Percentiles rank a stretch among this genome's conserved stretches.
Evolutionary conservation across 345 rosid species (phyloP).

Genomic region (Hevea brasiliensis): DNA sequence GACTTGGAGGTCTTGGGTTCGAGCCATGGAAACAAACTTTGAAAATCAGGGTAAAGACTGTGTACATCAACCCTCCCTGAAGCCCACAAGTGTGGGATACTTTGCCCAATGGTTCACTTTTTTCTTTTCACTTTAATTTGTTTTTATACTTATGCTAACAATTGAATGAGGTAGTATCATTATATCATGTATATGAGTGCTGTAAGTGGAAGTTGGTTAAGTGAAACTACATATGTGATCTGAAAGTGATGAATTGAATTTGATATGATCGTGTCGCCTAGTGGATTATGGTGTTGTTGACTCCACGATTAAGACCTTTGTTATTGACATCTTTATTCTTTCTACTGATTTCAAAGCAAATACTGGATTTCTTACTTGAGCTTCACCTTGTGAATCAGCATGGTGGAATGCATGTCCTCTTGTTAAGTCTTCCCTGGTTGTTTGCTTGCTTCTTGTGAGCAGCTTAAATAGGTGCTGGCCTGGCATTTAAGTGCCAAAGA

Average conservation of each 20-base stretch:
- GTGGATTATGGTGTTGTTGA: neutral
- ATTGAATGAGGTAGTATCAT: slow-evolving; percentile 9
- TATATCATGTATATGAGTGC: neutral
- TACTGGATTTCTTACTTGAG: slow-evolving; percentile 34
- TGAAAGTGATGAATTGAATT: slow-evolving; percentile 1
- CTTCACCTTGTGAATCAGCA: slow-evolving; percentile 29
- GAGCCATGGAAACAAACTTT: no score
- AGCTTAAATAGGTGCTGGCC: slow-evolving; percentile 8
- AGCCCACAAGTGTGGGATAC: no score
- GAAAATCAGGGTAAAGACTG: no score
- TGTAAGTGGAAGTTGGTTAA: slow-evolving; percentile 1
- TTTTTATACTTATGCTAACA: neutral
- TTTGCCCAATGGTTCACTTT: no score
- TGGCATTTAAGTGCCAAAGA: slow-evolving; percentile 13
- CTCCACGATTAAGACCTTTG: slow-evolving; percentile 13
- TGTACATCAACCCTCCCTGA: no score
- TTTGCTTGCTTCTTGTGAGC: slow-evolving; percentile 20
- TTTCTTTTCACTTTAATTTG: neutral
- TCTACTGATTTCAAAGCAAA: slow-evolving; percentile 23
- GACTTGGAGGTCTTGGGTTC: no score
- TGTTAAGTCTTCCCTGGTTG: slow-evolving; percentile 17
- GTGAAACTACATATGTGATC: neutral
- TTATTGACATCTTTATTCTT: slow-evolving; percentile 20
- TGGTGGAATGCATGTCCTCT: slow-evolving; percentile 32
- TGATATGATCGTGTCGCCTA: neutral